These are phyloP conservation scores for Boletus sp. DNA, from an alignment of 1,284 basidiomycete species.

Conservation along the genomic window DNA sequence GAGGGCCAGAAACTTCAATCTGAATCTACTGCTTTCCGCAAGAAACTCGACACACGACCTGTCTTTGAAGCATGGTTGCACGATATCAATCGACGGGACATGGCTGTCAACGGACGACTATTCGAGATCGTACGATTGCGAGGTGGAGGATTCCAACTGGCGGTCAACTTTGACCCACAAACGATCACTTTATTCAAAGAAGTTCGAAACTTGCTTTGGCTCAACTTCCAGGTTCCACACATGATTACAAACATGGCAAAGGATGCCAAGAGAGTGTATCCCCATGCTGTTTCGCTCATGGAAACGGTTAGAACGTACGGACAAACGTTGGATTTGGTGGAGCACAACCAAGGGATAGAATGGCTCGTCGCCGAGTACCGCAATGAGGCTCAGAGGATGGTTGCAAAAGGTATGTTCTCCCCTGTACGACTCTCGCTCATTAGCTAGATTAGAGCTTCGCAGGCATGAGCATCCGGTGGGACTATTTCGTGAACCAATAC, in stretches of 20 bases:
- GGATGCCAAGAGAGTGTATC: constrained; percentile 96
- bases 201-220: constrained; percentile 92
- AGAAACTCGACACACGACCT: constrained; percentile 91
- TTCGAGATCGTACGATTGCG: constrained; percentile 90
- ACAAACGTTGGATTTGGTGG: constrained; percentile 88
- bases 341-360: constrained; percentile 85
- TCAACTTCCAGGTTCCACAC: constrained; percentile 93
- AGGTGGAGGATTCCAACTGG: constrained; percentile 80
- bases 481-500: constrained; percentile 92
- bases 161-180: constrained; percentile 96
- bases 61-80: constrained; percentile 96
- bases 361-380: constrained; percentile 91
- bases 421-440: background rate
- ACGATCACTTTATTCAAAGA: constrained; percentile 99
- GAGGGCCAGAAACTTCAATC: constrained; percentile 96
- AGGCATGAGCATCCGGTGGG: constrained; percentile 95
- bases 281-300: constrained; percentile 97
- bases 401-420: constrained; percentile 62
- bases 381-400: constrained; percentile 88
- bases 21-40: constrained; percentile 88
- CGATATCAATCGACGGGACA: constrained; percentile 89
- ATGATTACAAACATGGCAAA: constrained; percentile 95
- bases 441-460: background rate
- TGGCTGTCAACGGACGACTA: constrained; percentile 92
- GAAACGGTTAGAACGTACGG: constrained; percentile 96